These are phyloP conservation scores for Mycena sp. DNA, from an alignment of 1,284 basidiomycete genomes.

Conservation along the genomic window DNA sequence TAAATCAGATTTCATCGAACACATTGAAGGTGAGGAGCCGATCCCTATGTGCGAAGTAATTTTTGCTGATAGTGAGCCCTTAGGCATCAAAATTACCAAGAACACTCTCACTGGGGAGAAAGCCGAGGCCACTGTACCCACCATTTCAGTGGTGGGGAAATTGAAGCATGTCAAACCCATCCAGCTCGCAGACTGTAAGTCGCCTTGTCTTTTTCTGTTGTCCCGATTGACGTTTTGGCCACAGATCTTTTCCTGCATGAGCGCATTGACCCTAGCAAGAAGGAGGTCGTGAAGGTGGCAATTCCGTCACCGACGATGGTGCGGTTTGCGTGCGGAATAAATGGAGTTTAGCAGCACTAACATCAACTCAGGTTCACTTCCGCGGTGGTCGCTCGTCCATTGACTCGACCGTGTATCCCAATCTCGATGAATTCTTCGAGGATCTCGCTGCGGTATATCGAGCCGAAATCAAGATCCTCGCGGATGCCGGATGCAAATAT, in stretches of 20 bases:
- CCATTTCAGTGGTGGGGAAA: slow-evolving; percentile 26
- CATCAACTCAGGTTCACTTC: slow-evolving; percentile 17
- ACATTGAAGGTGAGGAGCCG: slow-evolving; percentile 17
- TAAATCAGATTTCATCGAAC: slow-evolving; percentile 27
- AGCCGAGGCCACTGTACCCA: slow-evolving; percentile 22
- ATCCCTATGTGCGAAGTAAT: not conserved
- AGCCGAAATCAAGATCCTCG: slow-evolving; percentile 28
- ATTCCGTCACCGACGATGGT: slow-evolving; percentile 34
- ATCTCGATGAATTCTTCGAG: slow-evolving; percentile 30
- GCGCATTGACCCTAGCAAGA: slow-evolving; percentile 27
- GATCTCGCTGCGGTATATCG: slow-evolving; percentile 31
- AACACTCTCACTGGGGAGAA: slow-evolving; percentile 25
- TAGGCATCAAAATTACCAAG: slow-evolving; percentile 22
- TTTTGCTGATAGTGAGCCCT: not conserved
- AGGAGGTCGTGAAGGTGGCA: slow-evolving; percentile 29
- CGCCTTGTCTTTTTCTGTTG: not conserved
- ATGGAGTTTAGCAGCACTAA: not conserved
- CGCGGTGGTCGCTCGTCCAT: slow-evolving; percentile 31
- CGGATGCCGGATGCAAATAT: slow-evolving; percentile 29
- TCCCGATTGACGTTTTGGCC: not conserved
- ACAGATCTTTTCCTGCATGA: slow-evolving; percentile 22
- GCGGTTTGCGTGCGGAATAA: not conserved
- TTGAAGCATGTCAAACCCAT: slow-evolving; percentile 30
- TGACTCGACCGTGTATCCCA: slow-evolving; percentile 27
- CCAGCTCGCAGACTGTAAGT: slow-evolving; percentile 29